These are phyloP conservation scores for Mycena amicta DNA, from an alignment of 768 basidiomycete species.

Conservation along the genomic window DNA sequence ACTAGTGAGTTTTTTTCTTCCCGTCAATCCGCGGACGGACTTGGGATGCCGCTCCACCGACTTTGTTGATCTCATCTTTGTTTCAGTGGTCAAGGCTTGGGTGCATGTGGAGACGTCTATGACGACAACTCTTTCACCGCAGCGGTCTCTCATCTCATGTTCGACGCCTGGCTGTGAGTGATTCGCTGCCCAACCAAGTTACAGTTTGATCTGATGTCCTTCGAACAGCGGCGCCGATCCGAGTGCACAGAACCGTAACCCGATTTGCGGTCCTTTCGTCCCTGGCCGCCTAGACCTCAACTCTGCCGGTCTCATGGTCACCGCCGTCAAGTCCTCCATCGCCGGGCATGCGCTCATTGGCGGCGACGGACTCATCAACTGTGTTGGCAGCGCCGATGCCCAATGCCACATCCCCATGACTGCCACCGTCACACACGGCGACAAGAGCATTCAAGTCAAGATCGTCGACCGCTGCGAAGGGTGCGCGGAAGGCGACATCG, in stretches of 20 bases:
- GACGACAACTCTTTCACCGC: slow-evolving; percentile 33
- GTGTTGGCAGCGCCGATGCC: slow-evolving; percentile 13
- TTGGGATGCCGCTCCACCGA: slow-evolving; percentile 3
- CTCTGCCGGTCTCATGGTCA: slow-evolving; percentile 23
- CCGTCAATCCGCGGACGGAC: neutral
- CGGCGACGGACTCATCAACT: slow-evolving; percentile 33
- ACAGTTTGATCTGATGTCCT: neutral
- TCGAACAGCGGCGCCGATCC: neutral
- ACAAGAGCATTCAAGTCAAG: slow-evolving; percentile 39
- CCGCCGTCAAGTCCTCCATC: slow-evolving; percentile 23
- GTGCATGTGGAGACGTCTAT: slow-evolving; percentile 35
- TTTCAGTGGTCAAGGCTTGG: slow-evolving; percentile 30
- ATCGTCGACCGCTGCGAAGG: slow-evolving; percentile 55
- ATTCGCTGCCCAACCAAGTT: neutral
- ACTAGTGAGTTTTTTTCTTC: slow-evolving; percentile 29
- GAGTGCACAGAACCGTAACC: slow-evolving; percentile 21
- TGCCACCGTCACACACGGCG: slow-evolving; percentile 30
- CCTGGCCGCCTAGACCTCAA: slow-evolving; percentile 27
- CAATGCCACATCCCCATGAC: slow-evolving; percentile 25
- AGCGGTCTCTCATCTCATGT: slow-evolving; percentile 31
- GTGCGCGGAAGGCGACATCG: slow-evolving; percentile 38
- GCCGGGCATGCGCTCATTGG: slow-evolving; percentile 26
- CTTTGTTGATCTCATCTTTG: slow-evolving; percentile 9
- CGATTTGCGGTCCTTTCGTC: slow-evolving; percentile 34
- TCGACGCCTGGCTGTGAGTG: slow-evolving; percentile 25